Base-by-base conservation (phyloP, 352 stramenopile species). In the Phytophthora ramorum region DNA sequence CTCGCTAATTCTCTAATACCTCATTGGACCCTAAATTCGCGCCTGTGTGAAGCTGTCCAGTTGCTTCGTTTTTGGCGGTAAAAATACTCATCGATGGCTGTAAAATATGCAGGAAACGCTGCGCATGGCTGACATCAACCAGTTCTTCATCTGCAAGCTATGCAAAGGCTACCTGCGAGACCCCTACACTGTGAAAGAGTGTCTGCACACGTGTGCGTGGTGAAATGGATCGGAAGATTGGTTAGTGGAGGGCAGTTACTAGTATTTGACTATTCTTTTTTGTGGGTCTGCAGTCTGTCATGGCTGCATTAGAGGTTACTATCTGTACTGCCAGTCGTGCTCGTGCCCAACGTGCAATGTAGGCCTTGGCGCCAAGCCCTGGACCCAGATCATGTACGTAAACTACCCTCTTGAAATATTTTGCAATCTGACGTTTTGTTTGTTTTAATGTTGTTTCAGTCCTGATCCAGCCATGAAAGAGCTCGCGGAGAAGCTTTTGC, bases 101-200 rank as follows among this genome's bases (percentile, higher is more conserved):
- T 59, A 49, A 17, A 24, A 62, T 61, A n/a, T 50, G 19, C 30
- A 90, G 81, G 69, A 81, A 46, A 76, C 75, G 24, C 60, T 91
- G 58, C 63, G 67, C 12, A 73, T 88, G 28, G 53, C 76, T 7
- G 59, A 81, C 35, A 73, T 89, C 28, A 86, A 86, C 52, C 58
- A 78, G 34, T 83, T 88, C 40, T 83, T 91, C 48, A 69, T 82
- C 45, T 95, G 85, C 63, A 73, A 61, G 37, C 44, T 95, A 14
- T 95, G 87, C 67, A 63, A 77, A 10, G 87, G 87, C 12, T 93
- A 93, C 61, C 69, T 91, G 17, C 71, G 75, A 14, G 81, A 92
- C 44, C 77, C 87, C 0, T 85, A 91, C 46, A 90, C 82, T 47
- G 82, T 92, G 44, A 85, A 88, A 43, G 87, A 95, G 67, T 95